Conservation (phyloP, 106 monocot species). For the Platanthera zijinensis region DNA sequence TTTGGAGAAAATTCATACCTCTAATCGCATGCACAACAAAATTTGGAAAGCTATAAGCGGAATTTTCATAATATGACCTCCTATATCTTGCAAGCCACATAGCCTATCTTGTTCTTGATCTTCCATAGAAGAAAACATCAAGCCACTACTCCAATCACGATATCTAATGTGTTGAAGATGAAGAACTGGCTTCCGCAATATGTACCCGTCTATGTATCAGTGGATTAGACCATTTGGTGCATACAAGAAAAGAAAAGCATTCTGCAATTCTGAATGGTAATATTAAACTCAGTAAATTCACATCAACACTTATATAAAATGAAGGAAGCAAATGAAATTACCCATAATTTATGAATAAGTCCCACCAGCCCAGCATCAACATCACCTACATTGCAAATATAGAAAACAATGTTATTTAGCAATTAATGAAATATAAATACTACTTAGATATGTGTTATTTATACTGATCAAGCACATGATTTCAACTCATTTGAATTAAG, state of each 20-base stretch:
- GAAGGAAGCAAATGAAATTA: conserved; percentile 17
- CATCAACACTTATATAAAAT: neutral
- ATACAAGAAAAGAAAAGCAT: conserved; percentile 93
- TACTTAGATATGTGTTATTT: neutral
- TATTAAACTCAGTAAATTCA: conserved; percentile 2
- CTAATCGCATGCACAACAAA: conserved; percentile 80
- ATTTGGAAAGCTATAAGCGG: conserved; percentile 76
- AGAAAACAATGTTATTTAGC: neutral
- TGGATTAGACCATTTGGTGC: conserved; percentile 98
- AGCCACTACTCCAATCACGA: conserved; percentile 69
- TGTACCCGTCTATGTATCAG: conserved; percentile 68
- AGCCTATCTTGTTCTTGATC: conserved; percentile 57
- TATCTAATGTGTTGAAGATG: conserved; percentile 62
- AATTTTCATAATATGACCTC: conserved; percentile 95
- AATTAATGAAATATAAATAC: neutral
- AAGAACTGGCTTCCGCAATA: conserved; percentile 68
- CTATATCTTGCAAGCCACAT: conserved; percentile 82
- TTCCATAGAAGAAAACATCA: conserved; percentile 64
- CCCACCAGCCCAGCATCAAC: conserved; percentile 96
- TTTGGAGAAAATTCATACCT: conserved; percentile 38
- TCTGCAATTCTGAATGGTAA: conserved; percentile 71
- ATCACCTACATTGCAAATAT: conserved; percentile 49
- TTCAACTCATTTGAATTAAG: neutral
- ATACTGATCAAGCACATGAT: neutral
- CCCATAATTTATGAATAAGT: conserved; percentile 97